phyloP scores from a whole-genome alignment of 257 asterid genomes.

The Fraxinus quadrangulata region DNA sequence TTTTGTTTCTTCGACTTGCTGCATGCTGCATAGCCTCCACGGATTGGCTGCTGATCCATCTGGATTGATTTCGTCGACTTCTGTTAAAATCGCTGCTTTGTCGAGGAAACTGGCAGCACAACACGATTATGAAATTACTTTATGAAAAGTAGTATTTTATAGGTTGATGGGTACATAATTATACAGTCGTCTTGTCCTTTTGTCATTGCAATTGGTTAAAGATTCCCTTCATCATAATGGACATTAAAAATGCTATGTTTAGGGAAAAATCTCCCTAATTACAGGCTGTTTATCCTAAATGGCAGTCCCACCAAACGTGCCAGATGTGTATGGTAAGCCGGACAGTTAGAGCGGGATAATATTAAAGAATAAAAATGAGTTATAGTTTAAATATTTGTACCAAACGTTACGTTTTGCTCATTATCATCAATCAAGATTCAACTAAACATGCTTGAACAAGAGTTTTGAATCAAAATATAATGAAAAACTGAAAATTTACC shows the following conservation, averaged over 20 bases:
- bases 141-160: neutral
- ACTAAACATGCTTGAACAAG: neutral
- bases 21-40: conserved; percentile 64
- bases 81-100: conserved; percentile 67
- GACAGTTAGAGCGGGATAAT: neutral
- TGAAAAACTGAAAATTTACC: conserved; percentile 34
- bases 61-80: conserved; percentile 43
- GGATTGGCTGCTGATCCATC: conserved; percentile 62
- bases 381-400: neutral
- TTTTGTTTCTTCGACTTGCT: conserved; percentile 75
- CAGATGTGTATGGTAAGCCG: neutral
- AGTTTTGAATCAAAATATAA: neutral
- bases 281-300: neutral
- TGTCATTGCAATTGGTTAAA: neutral
- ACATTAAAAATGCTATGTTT: neutral
- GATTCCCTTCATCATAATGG: neutral
- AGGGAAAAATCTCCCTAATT: neutral
- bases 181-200: neutral
- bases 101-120: conserved; percentile 47
- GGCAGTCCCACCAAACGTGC: neutral
- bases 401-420: neutral
- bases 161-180: neutral
- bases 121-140: neutral
- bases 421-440: neutral
- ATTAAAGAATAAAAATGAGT: too few species aligned